Conservation (phyloP, 495 filamentous ascomycete species). For the Umbilicaria muhlenbergii region DNA sequence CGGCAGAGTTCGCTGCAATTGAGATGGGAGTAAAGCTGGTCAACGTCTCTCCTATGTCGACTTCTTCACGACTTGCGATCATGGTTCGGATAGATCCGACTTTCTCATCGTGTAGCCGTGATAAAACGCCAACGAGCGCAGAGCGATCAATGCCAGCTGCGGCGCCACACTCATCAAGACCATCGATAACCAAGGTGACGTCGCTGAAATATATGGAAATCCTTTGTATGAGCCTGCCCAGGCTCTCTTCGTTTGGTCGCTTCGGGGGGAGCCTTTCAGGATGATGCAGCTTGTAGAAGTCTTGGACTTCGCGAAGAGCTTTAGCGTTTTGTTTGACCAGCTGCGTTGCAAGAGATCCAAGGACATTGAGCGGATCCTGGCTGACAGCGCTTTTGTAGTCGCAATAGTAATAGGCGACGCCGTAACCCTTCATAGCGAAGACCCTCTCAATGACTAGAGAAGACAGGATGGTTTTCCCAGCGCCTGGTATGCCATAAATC, state of each 20-base stretch:
- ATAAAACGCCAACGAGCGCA: background rate
- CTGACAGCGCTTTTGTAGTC: slow-evolving; percentile 35
- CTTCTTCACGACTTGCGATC: slow-evolving; percentile 2
- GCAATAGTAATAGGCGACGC: slow-evolving; percentile 37
- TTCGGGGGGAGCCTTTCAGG: background rate
- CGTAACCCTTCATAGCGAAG: slow-evolving; percentile 15
- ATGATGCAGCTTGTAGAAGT: background rate
- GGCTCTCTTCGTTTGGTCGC: background rate
- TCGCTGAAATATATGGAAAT: background rate
- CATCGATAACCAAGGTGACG: slow-evolving; percentile 2
- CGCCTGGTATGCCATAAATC: slow-evolving; percentile 34
- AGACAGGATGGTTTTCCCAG: slow-evolving; percentile 34
- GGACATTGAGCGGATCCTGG: slow-evolving; percentile 18
- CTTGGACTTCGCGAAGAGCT: background rate
- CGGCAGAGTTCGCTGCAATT: slow-evolving; percentile 3
- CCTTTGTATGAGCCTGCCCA: background rate
- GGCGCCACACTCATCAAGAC: slow-evolving; percentile 3
- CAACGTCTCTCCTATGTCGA: background rate
- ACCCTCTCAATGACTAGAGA: slow-evolving; percentile 16
- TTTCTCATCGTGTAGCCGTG: background rate
- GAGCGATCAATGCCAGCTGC: background rate
- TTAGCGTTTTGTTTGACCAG: background rate
- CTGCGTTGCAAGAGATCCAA: slow-evolving; percentile 1
- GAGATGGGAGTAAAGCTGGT: slow-evolving; percentile 1
- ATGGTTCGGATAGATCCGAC: slow-evolving; percentile 1